Conservation (phyloP, 2,329 filamentous ascomycete species). For the Boeremia lycopersici region DNA sequence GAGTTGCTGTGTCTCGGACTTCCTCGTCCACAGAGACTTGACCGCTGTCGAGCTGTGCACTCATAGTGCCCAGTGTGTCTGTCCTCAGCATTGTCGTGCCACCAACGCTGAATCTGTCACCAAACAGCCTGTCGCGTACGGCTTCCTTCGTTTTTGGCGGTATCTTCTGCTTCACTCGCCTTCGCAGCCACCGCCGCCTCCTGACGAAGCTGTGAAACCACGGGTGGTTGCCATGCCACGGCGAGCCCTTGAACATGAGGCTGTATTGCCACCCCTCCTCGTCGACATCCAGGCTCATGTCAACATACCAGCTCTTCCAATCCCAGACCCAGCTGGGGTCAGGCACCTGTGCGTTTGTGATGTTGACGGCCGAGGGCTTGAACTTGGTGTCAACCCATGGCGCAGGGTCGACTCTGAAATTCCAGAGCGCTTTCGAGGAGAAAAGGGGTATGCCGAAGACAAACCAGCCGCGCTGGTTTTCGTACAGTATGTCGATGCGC, state of each 20-base stretch:
- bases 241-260: slow-evolving; percentile 71
- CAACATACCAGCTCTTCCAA: slow-evolving; percentile 73
- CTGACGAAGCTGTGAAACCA: slow-evolving; percentile 98
- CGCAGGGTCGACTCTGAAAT: slow-evolving; percentile 79
- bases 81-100: slow-evolving; percentile 44
- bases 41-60: slow-evolving; percentile 24
- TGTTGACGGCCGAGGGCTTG: slow-evolving; percentile 67
- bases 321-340: slow-evolving; percentile 96
- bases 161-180: slow-evolving; percentile 69
- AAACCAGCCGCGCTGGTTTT: slow-evolving; percentile 92
- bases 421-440: slow-evolving; percentile 75
- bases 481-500: slow-evolving; percentile 82
- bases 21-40: slow-evolving; percentile 57
- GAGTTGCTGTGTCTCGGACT: slow-evolving; percentile 67
- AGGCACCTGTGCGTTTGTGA: slow-evolving; percentile 86
- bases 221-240: slow-evolving; percentile 83
- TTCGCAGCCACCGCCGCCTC: slow-evolving; percentile 83
- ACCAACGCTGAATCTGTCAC: slow-evolving; percentile 47
- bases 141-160: slow-evolving; percentile 42
- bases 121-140: slow-evolving; percentile 41
- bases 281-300: slow-evolving; percentile 82
- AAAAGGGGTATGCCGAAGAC: slow-evolving; percentile 90
- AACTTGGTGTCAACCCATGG: slow-evolving; percentile 76
- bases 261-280: slow-evolving; percentile 97
- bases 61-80: slow-evolving; percentile 55